Evolutionary conservation across 2,329 filamentous ascomycete genomes (phyloP).

Genomic region (Ophidiomyces ophidiicola): DNA sequence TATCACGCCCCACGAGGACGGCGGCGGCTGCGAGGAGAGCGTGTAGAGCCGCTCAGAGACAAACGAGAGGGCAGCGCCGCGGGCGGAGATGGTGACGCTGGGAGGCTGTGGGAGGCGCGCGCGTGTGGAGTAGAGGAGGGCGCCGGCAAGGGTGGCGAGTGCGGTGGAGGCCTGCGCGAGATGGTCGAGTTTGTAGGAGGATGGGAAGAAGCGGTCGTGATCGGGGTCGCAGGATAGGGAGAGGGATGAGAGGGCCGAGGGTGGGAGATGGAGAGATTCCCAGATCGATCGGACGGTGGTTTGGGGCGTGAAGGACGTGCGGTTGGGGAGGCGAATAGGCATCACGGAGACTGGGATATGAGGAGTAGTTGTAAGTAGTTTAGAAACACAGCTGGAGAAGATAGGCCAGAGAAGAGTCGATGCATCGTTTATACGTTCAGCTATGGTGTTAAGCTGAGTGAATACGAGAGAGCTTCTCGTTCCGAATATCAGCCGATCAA

Average conservation of each 20-base stretch:
- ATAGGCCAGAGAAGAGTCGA: too few species aligned
- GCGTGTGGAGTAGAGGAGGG: slow-evolving; percentile 34
- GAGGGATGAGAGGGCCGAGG: slow-evolving; percentile 6
- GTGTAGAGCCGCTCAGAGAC: slow-evolving; percentile 41
- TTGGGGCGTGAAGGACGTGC: neutral
- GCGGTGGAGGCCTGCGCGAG: slow-evolving; percentile 44
- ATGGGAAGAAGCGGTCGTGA: slow-evolving; percentile 25
- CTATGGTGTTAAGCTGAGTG: too few species aligned
- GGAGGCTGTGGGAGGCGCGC: slow-evolving; percentile 21
- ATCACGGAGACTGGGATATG: too few species aligned
- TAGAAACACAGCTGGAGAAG: too few species aligned
- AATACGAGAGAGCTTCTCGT: too few species aligned
- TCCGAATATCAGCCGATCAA: too few species aligned
- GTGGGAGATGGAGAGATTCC: slow-evolving; percentile 5
- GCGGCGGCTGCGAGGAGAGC: slow-evolving; percentile 29
- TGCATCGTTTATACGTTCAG: too few species aligned
- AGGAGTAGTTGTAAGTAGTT: too few species aligned
- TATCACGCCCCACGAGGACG: slow-evolving; percentile 33
- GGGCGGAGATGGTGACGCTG: slow-evolving; percentile 32
- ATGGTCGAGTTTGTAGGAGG: slow-evolving; percentile 44
- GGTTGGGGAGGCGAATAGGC: slow-evolving; percentile 3
- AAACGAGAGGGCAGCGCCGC: slow-evolving; percentile 43
- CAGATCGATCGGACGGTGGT: slow-evolving; percentile 3
- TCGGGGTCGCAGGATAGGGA: neutral
- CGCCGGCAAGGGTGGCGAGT: slow-evolving; percentile 40